phyloP scores from a whole-genome alignment of 768 basidiomycete species.

The Sutorius australiensis region DNA sequence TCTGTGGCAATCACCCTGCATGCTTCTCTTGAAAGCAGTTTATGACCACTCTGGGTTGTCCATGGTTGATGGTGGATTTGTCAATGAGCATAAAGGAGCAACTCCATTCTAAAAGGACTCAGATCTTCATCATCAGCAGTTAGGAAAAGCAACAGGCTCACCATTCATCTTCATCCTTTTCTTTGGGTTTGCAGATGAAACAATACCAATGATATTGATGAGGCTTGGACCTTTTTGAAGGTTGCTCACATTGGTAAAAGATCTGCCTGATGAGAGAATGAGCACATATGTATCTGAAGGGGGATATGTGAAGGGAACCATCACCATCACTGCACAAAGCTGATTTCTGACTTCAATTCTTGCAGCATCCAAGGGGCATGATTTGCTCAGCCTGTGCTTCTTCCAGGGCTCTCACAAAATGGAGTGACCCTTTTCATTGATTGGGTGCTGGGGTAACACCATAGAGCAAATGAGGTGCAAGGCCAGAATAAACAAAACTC shows the following conservation, averaged over 20 bases:
- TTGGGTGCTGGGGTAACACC: background rate
- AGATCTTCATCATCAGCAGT: background rate
- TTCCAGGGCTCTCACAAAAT: background rate
- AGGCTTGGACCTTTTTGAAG: slow-evolving; percentile 11
- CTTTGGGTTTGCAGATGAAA: slow-evolving; percentile 12
- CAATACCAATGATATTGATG: slow-evolving; percentile 34
- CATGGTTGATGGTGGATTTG: slow-evolving; percentile 37
- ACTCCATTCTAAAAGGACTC: slow-evolving; percentile 40
- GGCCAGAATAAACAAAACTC: too few species aligned
- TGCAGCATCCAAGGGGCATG: background rate
- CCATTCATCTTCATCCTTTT: slow-evolving; percentile 24
- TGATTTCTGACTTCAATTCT: slow-evolving; percentile 17
- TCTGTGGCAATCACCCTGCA: slow-evolving; percentile 48
- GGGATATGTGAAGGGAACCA: too few species aligned
- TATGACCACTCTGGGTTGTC: slow-evolving; percentile 28
- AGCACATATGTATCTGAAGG: slow-evolving; percentile 3
- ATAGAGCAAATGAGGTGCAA: background rate
- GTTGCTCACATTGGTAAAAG: slow-evolving; percentile 17
- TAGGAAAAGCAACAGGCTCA: slow-evolving; percentile 11
- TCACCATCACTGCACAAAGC: too few species aligned
- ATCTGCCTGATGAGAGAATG: slow-evolving; percentile 28
- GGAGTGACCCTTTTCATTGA: background rate
- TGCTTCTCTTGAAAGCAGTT: slow-evolving; percentile 52
- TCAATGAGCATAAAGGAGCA: slow-evolving; percentile 48
- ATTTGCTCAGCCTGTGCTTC: too few species aligned